Evolutionary conservation across 495 filamentous ascomycete genomes (phyloP), one percentile per base, ranked within the genome.

Genomic region (Neurospora terricola): DNA sequence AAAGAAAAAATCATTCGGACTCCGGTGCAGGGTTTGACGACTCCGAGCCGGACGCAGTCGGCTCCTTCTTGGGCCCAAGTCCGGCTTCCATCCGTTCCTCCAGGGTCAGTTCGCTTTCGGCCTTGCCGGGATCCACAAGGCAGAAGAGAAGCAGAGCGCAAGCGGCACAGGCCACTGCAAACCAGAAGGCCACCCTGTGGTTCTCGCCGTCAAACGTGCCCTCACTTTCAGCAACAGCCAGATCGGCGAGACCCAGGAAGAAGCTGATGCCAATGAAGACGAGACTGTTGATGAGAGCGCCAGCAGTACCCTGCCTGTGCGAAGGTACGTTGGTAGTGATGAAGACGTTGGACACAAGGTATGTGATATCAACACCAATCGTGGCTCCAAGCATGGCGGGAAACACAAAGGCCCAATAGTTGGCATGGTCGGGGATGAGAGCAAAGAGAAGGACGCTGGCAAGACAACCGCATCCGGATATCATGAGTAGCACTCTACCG

Each of bases 201-300:
- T 87, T 88, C 72, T 80, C 38, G 42, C 82, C 82, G n/a, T 81
- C 21, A 0, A 86, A 86, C 6, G 81, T 48, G 2, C 85, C 76
- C 3, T 78, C 79, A 0, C 88, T 87, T 38, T 81, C 81, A 45
- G 89, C 83, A 0, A 86, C 86, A 37, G 88, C 86, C 21, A 91
- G 85, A 43, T 97, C 93, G 0, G 90, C 91, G 66, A 97, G 86
- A 0, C 90, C 92, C 5, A 97, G 85, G 81, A 90, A 91, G 71
- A 96, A 89, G 1, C 92, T 91, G 73, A 96, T 93, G n/a, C 92
- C 93, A n/a, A 96, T 83, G 73, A 93, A 91, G 38, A 94, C 68
- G 4, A 88, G 71, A 69, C 83, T 82, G 77, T 85, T 84, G 48
- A 85, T 82, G 12, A 86, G 79, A 0, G 90, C 93, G 0, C 93